Base-by-base conservation (phyloP, 208 protist species). In the Crithidia acanthocephali region DNA sequence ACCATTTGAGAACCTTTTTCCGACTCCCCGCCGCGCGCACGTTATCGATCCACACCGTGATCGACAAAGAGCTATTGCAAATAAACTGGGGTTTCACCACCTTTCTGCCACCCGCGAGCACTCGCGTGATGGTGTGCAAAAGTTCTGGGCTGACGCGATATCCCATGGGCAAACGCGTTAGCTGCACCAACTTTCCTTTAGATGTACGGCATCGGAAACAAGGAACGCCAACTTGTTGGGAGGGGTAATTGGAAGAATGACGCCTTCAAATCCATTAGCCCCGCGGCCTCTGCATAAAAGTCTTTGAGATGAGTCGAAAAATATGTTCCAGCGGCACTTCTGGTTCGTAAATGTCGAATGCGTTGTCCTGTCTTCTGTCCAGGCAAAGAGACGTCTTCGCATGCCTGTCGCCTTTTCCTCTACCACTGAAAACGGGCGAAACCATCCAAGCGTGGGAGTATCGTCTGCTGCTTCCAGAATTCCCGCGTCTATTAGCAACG, bases 1-100 rank as follows among this genome's bases (percentile, higher is more conserved):
- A 57, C 52, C 52, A 57, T n/a, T 37, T 37, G 5, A 57, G 7
- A 8, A 57, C 52, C 23, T 57, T 22, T 13, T 37, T n/a, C 8
- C 52, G 28, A n/a, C 18, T 23, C 2, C 52, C 52, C 9, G 28
- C 52, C 15, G 52, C 52, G 7, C 52, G 52, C 28, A 57, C 52
- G 28, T 57, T 57, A n/a, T 57, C 28, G 52, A 57, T 57, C 28
- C 52, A 57, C 8, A 37, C 52, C 7, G 52, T 32, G 15, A 32
- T 37, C 52, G 28, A 57, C 4, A 57, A n/a, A 22, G 28, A 15
- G 15, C 2, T 8, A 18, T 10, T 28, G 18, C 52, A n/a, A 6
- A 15, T 10, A 22, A 23, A 37, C 18, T n/a, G 13, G 2, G 52
- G 52, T 22, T 37, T 57, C 28, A 57, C 52, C 9, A 57, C 28